These are phyloP conservation scores for Trifolium pratense DNA, from an alignment of 306 rosid genomes.

Conservation along the genomic window DNA sequence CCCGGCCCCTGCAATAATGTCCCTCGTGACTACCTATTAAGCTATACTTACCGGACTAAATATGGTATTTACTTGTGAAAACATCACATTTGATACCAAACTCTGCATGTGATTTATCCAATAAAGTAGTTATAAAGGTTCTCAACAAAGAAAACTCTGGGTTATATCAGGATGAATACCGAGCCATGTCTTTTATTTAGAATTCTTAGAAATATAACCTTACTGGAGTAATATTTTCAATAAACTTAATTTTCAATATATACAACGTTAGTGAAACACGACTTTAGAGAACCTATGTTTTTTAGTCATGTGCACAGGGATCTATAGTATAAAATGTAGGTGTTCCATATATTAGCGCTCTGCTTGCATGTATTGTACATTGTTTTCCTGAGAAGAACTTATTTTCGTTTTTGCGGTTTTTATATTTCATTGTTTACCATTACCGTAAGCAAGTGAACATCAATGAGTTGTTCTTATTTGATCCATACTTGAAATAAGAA, in stretches of 20 bases:
- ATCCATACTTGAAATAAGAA: conserved; percentile 1
- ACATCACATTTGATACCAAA: not conserved
- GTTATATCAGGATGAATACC: not conserved
- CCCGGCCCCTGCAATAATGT: no score
- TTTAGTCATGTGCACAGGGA: not conserved
- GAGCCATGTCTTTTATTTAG: not conserved
- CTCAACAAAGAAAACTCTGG: conserved; percentile 6
- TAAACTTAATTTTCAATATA: conserved; percentile 4
- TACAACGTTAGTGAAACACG: not conserved
- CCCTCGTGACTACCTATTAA: no score
- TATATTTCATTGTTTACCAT: not conserved
- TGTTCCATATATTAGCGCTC: not conserved
- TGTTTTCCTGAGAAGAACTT: not conserved
- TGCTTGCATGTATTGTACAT: not conserved
- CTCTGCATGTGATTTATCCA: not conserved
- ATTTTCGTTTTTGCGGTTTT: not conserved
- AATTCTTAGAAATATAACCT: not conserved
- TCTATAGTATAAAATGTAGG: not conserved
- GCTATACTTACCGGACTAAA: no score
- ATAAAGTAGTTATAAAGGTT: not conserved
- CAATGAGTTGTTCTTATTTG: not conserved
- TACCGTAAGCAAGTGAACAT: not conserved
- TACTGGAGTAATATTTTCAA: not conserved
- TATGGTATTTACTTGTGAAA: not conserved
- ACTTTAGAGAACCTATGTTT: not conserved